Evolutionary conservation across 2,329 filamentous ascomycete genomes (phyloP).

Genomic region (Scytalidium sp.): DNA sequence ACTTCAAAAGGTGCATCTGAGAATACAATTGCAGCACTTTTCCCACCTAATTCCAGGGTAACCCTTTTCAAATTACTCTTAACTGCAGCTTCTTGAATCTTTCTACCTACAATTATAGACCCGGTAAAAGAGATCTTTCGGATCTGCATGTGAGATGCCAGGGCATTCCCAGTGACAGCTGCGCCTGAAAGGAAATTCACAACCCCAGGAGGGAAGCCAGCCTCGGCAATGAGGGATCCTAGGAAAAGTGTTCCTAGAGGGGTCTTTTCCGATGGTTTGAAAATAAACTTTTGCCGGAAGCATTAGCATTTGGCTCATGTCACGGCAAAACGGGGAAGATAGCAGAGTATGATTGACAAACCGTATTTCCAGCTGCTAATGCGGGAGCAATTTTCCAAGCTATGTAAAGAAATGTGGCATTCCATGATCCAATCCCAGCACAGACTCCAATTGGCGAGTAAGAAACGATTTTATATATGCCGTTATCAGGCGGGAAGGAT

Average conservation of each 20-base stretch:
- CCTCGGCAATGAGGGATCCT: slow-evolving; percentile 21
- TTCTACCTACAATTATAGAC: slow-evolving; percentile 32
- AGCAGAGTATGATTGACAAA: no score
- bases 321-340: no score
- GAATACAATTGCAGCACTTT: slow-evolving; percentile 38
- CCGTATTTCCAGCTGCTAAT: background rate
- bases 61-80: slow-evolving; percentile 38
- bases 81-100: slow-evolving; percentile 34
- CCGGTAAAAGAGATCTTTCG: slow-evolving; percentile 38
- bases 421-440: background rate
- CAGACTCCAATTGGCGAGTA: slow-evolving; percentile 1
- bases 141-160: slow-evolving; percentile 35
- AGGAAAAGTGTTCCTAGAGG: slow-evolving; percentile 51
- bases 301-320: no score
- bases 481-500: slow-evolving; percentile 44
- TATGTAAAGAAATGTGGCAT: background rate
- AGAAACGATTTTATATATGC: background rate
- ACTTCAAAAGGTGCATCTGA: slow-evolving; percentile 39
- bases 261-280: slow-evolving; percentile 61
- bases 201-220: slow-evolving; percentile 33
- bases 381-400: slow-evolving; percentile 1
- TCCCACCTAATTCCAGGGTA: slow-evolving; percentile 40
- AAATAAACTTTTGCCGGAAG: slow-evolving; percentile 42
- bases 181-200: slow-evolving; percentile 38
- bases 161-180: slow-evolving; percentile 30